Evolutionary conservation across 192 early-diverging fungal species (phyloP).

Genomic region (Tieghemiomyces parasiticus): DNA sequence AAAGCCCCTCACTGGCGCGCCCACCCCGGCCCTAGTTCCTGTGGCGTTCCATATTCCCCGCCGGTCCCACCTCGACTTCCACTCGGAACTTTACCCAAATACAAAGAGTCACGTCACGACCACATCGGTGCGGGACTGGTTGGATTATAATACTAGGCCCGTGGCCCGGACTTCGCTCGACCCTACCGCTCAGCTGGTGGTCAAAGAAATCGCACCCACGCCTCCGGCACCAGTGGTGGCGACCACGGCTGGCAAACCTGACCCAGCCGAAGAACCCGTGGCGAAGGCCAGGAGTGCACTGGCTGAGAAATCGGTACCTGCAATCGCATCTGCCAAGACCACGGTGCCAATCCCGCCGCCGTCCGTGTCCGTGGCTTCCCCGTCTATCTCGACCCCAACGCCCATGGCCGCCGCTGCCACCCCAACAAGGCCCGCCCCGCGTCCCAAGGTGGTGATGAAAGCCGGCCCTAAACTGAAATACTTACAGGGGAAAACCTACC

Average conservation of each 20-base stretch:
- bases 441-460: background rate
- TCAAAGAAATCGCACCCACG: conserved; percentile 14
- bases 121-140: conserved; percentile 42
- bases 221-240: conserved; percentile 7
- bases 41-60: conserved; percentile 48
- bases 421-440: background rate
- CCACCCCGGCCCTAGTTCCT: conserved; percentile 50
- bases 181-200: no score
- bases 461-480: conserved; percentile 37
- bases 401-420: background rate
- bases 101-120: conserved; percentile 41
- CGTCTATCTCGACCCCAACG: background rate
- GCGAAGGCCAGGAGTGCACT: background rate
- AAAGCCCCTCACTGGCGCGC: conserved; percentile 17
- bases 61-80: conserved; percentile 64
- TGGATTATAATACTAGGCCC: conserved; percentile 27
- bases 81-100: conserved; percentile 74
- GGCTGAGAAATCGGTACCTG: background rate
- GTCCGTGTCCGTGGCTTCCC: background rate
- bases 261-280: background rate
- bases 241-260: background rate
- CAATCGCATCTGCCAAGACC: conserved; percentile 3
- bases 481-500: conserved; percentile 37
- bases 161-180: conserved; percentile 33
- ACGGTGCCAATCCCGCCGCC: background rate